Evolutionary conservation across 306 rosid species (phyloP).

Genomic region (Quercus mongolica): DNA sequence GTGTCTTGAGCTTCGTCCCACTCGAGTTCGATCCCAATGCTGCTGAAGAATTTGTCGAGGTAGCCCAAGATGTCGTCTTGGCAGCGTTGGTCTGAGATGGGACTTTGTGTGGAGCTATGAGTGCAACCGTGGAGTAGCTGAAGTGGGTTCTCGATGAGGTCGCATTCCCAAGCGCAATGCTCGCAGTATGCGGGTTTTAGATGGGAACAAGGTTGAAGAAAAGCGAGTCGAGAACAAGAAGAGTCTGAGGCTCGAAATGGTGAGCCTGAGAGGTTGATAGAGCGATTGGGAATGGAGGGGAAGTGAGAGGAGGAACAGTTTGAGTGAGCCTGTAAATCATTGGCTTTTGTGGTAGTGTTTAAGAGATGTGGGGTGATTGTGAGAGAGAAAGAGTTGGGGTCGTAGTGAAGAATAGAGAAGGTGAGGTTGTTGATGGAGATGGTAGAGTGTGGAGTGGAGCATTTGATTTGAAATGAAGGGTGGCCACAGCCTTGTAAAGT

Average conservation of each 20-base stretch:
- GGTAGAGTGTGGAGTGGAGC: conserved; percentile 48
- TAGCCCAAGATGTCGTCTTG: conserved; percentile 54
- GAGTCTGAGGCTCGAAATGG: conserved; percentile 63
- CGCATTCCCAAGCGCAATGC: conserved; percentile 75
- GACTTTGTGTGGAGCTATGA: conserved; percentile 30
- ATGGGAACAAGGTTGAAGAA: conserved; percentile 60
- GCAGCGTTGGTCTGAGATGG: conserved; percentile 47
- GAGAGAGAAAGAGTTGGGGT: conserved; percentile 55
- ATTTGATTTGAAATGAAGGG: conserved; percentile 73
- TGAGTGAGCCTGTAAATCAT: background rate
- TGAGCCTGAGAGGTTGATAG: conserved; percentile 57
- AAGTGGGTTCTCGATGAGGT: conserved; percentile 55
- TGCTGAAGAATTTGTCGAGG: conserved; percentile 38
- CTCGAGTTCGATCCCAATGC: conserved; percentile 50
- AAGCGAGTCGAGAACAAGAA: conserved; percentile 58
- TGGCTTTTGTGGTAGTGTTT: background rate
- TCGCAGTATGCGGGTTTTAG: conserved; percentile 55
- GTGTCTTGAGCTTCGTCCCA: conserved; percentile 72
- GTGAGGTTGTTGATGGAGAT: conserved; percentile 61
- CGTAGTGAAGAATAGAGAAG: conserved; percentile 58
- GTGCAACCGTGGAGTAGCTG: conserved; percentile 44
- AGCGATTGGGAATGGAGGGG: conserved; percentile 41
- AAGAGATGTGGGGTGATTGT: conserved; percentile 44
- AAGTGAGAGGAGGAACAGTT: conserved; percentile 33
- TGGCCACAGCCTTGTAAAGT: conserved; percentile 73